Evolutionary conservation across 192 early-diverging fungal genomes (phyloP).

Genomic region (Backusella mclennaniae): DNA sequence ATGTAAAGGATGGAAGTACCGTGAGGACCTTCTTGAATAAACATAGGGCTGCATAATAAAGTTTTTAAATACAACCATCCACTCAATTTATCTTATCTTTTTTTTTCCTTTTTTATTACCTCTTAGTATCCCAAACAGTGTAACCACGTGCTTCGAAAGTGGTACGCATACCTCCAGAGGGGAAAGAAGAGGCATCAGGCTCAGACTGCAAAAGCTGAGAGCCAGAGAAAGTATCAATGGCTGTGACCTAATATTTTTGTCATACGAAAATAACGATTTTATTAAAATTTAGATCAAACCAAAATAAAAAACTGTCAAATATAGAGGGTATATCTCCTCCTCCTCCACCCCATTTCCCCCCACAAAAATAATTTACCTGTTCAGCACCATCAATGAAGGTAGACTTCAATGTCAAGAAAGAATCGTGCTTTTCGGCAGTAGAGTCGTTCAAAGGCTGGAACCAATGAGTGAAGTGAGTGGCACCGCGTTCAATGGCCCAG

Average conservation of each 20-base stretch:
- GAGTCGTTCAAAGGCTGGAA: slow-evolving; percentile 99
- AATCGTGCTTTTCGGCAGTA: slow-evolving; percentile 99
- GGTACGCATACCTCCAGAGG: slow-evolving; percentile 93
- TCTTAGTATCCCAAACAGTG: slow-evolving; percentile 96
- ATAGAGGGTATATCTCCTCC: slow-evolving; percentile 2
- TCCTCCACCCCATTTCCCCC: no score
- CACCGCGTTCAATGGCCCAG: slow-evolving; percentile 97
- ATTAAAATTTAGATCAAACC: slow-evolving; percentile 12
- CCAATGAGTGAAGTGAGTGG: slow-evolving; percentile 99
- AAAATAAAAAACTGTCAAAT: not conserved
- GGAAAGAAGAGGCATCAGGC: slow-evolving; percentile 99
- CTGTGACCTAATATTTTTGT: slow-evolving; percentile 39
- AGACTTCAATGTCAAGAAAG: slow-evolving; percentile 89
- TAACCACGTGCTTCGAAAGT: slow-evolving; percentile 99
- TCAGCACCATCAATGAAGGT: slow-evolving; percentile 81
- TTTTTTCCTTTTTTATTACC: slow-evolving; percentile 13
- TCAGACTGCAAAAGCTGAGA: slow-evolving; percentile 96
- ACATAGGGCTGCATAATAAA: slow-evolving; percentile 75
- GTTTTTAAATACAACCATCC: not conserved
- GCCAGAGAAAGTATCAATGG: slow-evolving; percentile 96
- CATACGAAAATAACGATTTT: not conserved
- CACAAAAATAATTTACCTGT: slow-evolving; percentile 51
- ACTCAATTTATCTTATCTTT: not conserved
- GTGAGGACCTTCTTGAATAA: slow-evolving; percentile 88
- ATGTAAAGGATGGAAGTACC: slow-evolving; percentile 92